Evolutionary conservation across 441 rosid species (phyloP), one percentile per base, ranked within the genome.

Genomic region (Eutrema salsugineum): DNA sequence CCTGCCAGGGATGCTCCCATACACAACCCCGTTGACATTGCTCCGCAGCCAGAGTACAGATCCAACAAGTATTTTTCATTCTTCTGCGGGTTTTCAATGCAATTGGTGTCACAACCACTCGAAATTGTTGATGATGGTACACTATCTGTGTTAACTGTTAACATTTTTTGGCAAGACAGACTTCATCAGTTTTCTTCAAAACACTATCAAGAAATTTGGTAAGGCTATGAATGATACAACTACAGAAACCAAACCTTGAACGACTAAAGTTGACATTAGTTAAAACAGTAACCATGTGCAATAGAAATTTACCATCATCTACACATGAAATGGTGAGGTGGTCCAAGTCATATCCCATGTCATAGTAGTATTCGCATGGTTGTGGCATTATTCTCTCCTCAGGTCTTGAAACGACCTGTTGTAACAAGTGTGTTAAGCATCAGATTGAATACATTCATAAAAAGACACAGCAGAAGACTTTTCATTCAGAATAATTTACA

Each of bases 1-100:
- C 78, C 64, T 12, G 80, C 59, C 4, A 80, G 9, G 20, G 78
- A 53, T 7, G 83, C 76, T 2, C 80, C 83, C 24, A 66, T 65
- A 60, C 70, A 63, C 15, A 74, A n/a, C 3, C 82, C 73, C 9
- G 79, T 65, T 3, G 81, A 78, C 82, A 78, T 74, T 14, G 79
- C 79, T 3, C 77, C 73, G 38, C 79, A 78, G 0, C 79, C 76
- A 3, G 63, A 44, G 35, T 78, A 78, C 11, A 78, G 8, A 50
- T 78, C 79, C 46, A 78, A 17, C 11, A 78, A 64, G 42, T 50
- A 24, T 12, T 50, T 73, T 58, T 43, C 53, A 12, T 48, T 20
- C 9, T 36, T 42, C 0, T 15, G 39, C 8, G 30, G 28, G 5
- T 14, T 51, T 39, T 64, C 82, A 33, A 72, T 65, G 12, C 19